A percentile compares a stretch with the other conserved stretches of the same genome.
Conservation (phyloP, 2,329 filamentous ascomycete genomes). For the Venturia aucupariae region DNA sequence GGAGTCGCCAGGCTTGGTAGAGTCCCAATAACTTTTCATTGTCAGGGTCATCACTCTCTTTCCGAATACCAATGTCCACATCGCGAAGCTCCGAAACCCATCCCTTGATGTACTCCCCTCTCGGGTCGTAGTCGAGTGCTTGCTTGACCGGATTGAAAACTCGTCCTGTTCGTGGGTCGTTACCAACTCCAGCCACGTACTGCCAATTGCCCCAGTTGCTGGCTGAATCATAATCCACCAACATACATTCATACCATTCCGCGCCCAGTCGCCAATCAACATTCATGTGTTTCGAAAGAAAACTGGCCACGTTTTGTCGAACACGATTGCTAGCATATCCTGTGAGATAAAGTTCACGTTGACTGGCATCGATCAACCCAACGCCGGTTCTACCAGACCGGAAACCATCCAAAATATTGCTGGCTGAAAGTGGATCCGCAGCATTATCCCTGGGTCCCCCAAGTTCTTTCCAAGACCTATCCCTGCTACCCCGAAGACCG, state of each 20-base stretch:
- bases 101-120: slow-evolving; percentile 59
- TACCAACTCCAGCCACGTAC: slow-evolving; percentile 70
- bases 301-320: slow-evolving; percentile 67
- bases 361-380: slow-evolving; percentile 67
- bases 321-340: slow-evolving; percentile 72
- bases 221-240: slow-evolving; percentile 67
- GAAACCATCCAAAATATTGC: slow-evolving; percentile 40
- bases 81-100: slow-evolving; percentile 62
- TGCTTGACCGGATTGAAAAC: slow-evolving; percentile 79
- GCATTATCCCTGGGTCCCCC: slow-evolving; percentile 31
- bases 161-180: slow-evolving; percentile 63
- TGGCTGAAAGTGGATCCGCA: slow-evolving; percentile 12
- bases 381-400: slow-evolving; percentile 62
- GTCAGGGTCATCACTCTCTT: slow-evolving; percentile 20
- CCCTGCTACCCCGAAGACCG: slow-evolving; percentile 48
- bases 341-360: slow-evolving; percentile 64
- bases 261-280: slow-evolving; percentile 76
- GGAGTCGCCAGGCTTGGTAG: slow-evolving; percentile 62
- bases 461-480: slow-evolving; percentile 32
- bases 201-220: slow-evolving; percentile 81
- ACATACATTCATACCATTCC: slow-evolving; percentile 70
- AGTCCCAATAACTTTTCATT: slow-evolving; percentile 44
- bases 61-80: slow-evolving; percentile 30
- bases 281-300: slow-evolving; percentile 60
- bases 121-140: slow-evolving; percentile 64